These are phyloP conservation scores for Cladophialophora psammophila DNA, from an alignment of 2,329 filamentous ascomycete genomes.

Conservation along the genomic window DNA sequence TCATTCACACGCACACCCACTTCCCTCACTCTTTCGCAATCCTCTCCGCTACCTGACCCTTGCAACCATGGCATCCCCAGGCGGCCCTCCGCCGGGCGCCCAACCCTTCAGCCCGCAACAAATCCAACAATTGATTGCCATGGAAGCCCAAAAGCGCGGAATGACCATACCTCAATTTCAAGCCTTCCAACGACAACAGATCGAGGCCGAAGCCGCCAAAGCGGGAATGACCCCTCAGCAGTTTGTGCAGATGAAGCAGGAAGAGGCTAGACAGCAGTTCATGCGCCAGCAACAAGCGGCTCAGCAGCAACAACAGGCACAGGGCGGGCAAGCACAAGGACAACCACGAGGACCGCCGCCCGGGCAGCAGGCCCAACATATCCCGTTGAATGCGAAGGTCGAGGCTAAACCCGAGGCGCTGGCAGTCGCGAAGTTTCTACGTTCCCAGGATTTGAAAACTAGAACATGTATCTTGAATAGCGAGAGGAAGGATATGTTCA, in stretches of 20 bases:
- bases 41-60: background rate
- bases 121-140: slow-evolving; percentile 39
- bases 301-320: slow-evolving; percentile 43
- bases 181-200: slow-evolving; percentile 57
- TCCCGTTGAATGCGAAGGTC: slow-evolving; percentile 55
- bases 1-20: background rate
- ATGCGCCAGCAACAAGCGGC: slow-evolving; percentile 48
- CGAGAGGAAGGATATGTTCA: slow-evolving; percentile 98
- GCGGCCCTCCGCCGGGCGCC: slow-evolving; percentile 30
- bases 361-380: slow-evolving; percentile 53
- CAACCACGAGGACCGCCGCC: slow-evolving; percentile 46
- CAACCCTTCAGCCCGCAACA: slow-evolving; percentile 35
- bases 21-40: background rate
- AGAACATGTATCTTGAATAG: slow-evolving; percentile 93
- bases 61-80: slow-evolving; percentile 44
- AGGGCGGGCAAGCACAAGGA: slow-evolving; percentile 43
- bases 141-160: slow-evolving; percentile 81
- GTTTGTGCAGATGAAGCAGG: slow-evolving; percentile 52
- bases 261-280: slow-evolving; percentile 50
- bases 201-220: slow-evolving; percentile 59
- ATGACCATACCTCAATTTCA: slow-evolving; percentile 83
- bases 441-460: slow-evolving; percentile 82
- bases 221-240: slow-evolving; percentile 60
- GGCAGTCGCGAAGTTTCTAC: slow-evolving; percentile 87
- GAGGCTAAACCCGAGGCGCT: slow-evolving; percentile 89